A percentile compares a stretch with the other conserved stretches of the same genome.
Conservation (phyloP, 2,329 filamentous ascomycete genomes). For the Xylariaceae sp. region DNA sequence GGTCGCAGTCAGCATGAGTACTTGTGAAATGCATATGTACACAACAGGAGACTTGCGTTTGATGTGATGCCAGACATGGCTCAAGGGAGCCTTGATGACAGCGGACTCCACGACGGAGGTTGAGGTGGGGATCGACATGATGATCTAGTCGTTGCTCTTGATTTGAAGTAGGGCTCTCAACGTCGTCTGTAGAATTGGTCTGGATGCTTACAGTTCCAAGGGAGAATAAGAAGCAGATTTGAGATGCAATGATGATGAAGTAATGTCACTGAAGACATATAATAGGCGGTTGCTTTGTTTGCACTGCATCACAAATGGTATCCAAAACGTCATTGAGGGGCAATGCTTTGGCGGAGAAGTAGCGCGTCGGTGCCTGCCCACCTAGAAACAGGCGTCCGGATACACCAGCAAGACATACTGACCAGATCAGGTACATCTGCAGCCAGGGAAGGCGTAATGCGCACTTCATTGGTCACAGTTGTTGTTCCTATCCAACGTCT, state of each 20-base stretch:
- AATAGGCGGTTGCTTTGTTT: conserved; percentile 10
- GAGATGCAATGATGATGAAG: neutral
- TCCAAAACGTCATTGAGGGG: conserved; percentile 25
- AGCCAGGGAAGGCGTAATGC: too few species aligned
- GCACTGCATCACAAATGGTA: conserved; percentile 21
- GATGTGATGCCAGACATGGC: conserved; percentile 70
- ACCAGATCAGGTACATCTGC: too few species aligned
- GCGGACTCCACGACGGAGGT: conserved; percentile 64
- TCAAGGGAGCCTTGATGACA: conserved; percentile 66
- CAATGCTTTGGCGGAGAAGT: neutral
- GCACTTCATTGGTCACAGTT: too few species aligned
- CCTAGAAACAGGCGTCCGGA: too few species aligned
- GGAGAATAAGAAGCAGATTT: neutral
- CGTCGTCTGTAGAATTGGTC: neutral
- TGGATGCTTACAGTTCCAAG: neutral
- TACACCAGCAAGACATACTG: too few species aligned
- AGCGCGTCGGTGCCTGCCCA: too few species aligned
- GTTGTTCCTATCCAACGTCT: too few species aligned
- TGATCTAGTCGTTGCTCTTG: conserved; percentile 1
- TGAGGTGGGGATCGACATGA: conserved; percentile 60
- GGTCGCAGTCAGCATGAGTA: too few species aligned
- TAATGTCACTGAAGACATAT: too few species aligned
- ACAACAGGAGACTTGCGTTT: conserved; percentile 46
- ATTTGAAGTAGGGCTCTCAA: neutral
- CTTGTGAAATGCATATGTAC: neutral